Evolutionary conservation across 2,329 filamentous ascomycete species (phyloP).

Genomic region (Scedosporium aurantiacum): DNA sequence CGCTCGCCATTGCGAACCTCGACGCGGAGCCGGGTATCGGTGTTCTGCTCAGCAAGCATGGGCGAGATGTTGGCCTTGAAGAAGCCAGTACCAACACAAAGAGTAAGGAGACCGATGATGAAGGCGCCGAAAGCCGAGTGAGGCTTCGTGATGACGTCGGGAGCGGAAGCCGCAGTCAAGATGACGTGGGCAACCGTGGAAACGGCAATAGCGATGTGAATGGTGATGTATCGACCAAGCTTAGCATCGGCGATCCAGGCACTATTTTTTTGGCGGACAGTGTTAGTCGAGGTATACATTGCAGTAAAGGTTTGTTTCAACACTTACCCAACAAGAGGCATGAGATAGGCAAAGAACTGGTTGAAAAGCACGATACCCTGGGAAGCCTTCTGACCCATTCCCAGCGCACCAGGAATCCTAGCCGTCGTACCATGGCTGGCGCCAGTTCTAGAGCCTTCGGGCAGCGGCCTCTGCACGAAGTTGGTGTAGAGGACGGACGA

Average conservation of each 20-base stretch:
- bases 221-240: constrained; percentile 62
- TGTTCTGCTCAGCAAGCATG: constrained; percentile 60
- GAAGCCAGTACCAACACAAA: constrained; percentile 59
- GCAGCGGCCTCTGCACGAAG: constrained; percentile 48
- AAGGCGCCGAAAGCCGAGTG: constrained; percentile 53
- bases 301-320: constrained; percentile 7
- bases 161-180: constrained; percentile 54
- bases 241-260: constrained; percentile 56
- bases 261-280: constrained; percentile 15
- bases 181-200: constrained; percentile 57
- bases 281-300: constrained; percentile 4
- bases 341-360: constrained; percentile 50
- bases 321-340: constrained; percentile 42
- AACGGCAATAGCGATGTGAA: constrained; percentile 54
- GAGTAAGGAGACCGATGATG: constrained; percentile 49
- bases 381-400: constrained; percentile 45
- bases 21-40: constrained; percentile 45
- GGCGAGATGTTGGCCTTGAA: constrained; percentile 75
- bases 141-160: constrained; percentile 46
- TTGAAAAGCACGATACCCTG: constrained; percentile 41
- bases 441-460: constrained; percentile 42
- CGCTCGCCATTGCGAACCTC: constrained; percentile 48
- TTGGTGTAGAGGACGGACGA: constrained; percentile 58
- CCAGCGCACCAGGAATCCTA: constrained; percentile 39
- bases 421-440: constrained; percentile 23